phyloP scores from a whole-genome alignment of 805 yeast genomes.

The Debaryomyces castellii region DNA sequence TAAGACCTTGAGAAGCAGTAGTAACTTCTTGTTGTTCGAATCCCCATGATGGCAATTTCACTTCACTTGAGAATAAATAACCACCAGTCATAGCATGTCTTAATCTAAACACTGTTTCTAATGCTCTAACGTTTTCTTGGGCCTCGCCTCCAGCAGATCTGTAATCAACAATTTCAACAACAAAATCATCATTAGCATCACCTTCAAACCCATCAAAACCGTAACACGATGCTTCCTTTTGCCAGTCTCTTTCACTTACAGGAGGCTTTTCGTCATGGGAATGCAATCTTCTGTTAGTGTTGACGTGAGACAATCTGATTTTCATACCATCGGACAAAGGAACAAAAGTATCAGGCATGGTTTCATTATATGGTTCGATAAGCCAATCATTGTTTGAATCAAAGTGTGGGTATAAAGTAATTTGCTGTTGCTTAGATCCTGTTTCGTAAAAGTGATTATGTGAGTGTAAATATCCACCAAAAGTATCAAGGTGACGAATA shows the following conservation, averaged over 20 bases:
- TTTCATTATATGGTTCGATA: conserved; percentile 63
- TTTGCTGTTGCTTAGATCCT: conserved; percentile 83
- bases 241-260: conserved; percentile 77
- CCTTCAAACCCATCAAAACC: conserved; percentile 77
- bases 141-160: conserved; percentile 52
- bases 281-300: conserved; percentile 67
- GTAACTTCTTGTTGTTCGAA: conserved; percentile 84
- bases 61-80: conserved; percentile 72
- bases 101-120: conserved; percentile 69
- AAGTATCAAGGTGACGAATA: conserved; percentile 65
- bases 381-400: conserved; percentile 75
- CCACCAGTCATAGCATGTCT: conserved; percentile 80
- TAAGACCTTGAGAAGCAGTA: conserved; percentile 68
- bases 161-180: conserved; percentile 66
- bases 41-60: conserved; percentile 80
- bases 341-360: conserved; percentile 57
- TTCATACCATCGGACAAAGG: conserved; percentile 68
- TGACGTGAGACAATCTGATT: conserved; percentile 62
- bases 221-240: conserved; percentile 75
- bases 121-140: conserved; percentile 56
- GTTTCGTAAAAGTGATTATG: conserved; percentile 69
- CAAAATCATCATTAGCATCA: conserved; percentile 81
- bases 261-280: conserved; percentile 84
- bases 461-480: conserved; percentile 84
- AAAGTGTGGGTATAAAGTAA: conserved; percentile 76